These are phyloP conservation scores for Herpotrichia juniperi DNA, from an alignment of 2,329 filamentous ascomycete genomes.

Conservation along the genomic window DNA sequence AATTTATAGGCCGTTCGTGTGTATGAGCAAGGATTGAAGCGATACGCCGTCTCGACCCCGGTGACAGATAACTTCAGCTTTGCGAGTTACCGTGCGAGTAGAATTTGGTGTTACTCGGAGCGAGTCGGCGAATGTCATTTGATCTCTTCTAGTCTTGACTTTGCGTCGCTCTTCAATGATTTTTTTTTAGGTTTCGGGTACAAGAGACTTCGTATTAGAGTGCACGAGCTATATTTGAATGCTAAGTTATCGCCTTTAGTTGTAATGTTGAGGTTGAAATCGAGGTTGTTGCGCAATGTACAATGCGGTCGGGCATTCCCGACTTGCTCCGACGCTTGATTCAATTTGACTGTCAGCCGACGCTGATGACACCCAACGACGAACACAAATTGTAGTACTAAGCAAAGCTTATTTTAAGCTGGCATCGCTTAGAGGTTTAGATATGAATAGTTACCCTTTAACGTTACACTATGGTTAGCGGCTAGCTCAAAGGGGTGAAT, in stretches of 20 bases:
- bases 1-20: neutral
- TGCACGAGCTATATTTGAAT: too few species aligned
- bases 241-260: too few species aligned
- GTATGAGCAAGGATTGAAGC: neutral
- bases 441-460: neutral
- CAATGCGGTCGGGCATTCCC: neutral
- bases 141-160: too few species aligned
- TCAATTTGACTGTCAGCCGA: neutral
- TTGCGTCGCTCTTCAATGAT: too few species aligned
- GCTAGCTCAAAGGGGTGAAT: neutral
- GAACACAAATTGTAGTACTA: neutral
- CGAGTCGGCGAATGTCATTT: too few species aligned
- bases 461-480: neutral
- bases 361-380: neutral
- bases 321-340: neutral
- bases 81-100: neutral
- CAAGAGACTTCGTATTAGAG: too few species aligned
- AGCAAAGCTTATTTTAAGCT: neutral
- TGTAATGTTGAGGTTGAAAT: neutral
- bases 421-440: neutral
- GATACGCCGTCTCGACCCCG: neutral
- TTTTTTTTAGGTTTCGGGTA: too few species aligned
- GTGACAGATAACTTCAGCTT: neutral
- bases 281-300: neutral
- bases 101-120: too few species aligned